Percentiles rank a stretch among this genome's conserved stretches.
Evolutionary conservation across 2,329 filamentous ascomycete genomes (phyloP).

Genomic region (Bipolaris victoriae): DNA sequence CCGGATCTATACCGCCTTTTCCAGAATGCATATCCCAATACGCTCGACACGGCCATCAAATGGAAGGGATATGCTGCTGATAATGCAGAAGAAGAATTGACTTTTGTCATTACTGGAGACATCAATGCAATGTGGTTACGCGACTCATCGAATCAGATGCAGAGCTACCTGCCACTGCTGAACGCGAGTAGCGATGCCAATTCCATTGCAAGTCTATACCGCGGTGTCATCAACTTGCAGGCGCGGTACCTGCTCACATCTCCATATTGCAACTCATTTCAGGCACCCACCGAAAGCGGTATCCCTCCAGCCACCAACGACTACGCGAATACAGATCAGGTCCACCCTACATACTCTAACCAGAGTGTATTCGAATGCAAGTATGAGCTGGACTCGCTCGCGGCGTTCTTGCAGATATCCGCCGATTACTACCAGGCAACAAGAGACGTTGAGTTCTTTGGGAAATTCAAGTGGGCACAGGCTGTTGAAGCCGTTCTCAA

Average conservation of each 20-base stretch:
- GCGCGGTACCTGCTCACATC: slow-evolving; percentile 69
- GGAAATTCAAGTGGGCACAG: slow-evolving; percentile 55
- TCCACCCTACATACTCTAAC: slow-evolving; percentile 53
- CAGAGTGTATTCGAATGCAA: slow-evolving; percentile 60
- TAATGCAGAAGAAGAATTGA: slow-evolving; percentile 67
- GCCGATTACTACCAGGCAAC: slow-evolving; percentile 58
- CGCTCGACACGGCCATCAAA: slow-evolving; percentile 73
- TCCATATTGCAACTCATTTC: slow-evolving; percentile 61
- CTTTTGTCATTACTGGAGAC: slow-evolving; percentile 65
- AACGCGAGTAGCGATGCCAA: slow-evolving; percentile 59
- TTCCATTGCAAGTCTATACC: slow-evolving; percentile 70
- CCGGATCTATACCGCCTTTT: slow-evolving; percentile 73
- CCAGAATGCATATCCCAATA: slow-evolving; percentile 75
- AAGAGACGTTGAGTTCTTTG: slow-evolving; percentile 56
- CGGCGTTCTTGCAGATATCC: slow-evolving; percentile 58
- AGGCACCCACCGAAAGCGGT: slow-evolving; percentile 57
- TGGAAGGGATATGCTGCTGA: slow-evolving; percentile 69
- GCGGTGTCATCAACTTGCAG: slow-evolving; percentile 75
- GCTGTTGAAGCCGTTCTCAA: slow-evolving; percentile 54
- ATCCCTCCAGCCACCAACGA: slow-evolving; percentile 50
- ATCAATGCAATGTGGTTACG: slow-evolving; percentile 64
- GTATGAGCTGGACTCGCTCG: slow-evolving; percentile 60
- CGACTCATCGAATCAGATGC: slow-evolving; percentile 70
- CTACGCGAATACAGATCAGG: slow-evolving; percentile 49
- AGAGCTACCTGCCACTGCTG: slow-evolving; percentile 70